Evolutionary conservation across 2,329 filamentous ascomycete species (phyloP).

Genomic region (Aspergillus fijiensis): DNA sequence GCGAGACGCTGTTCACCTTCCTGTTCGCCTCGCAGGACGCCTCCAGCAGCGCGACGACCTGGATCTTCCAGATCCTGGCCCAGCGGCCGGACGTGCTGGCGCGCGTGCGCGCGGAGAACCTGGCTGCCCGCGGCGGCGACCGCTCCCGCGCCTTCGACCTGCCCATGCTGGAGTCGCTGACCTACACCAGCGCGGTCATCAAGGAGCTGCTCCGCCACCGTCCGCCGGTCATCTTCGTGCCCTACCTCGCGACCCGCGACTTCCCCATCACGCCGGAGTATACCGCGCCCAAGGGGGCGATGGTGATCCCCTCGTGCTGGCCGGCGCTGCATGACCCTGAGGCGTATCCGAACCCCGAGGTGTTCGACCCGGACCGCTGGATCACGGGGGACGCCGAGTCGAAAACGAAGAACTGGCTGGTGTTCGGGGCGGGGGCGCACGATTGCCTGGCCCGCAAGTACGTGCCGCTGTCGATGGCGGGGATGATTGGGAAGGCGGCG

Average conservation of each 20-base stretch:
- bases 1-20: slow-evolving; percentile 54
- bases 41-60: slow-evolving; percentile 54
- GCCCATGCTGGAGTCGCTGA: slow-evolving; percentile 50
- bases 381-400: slow-evolving; percentile 52
- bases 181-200: slow-evolving; percentile 54
- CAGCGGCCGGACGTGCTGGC: slow-evolving; percentile 52
- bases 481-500: slow-evolving; percentile 55
- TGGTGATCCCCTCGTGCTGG: slow-evolving; percentile 52
- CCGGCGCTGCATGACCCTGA: slow-evolving; percentile 53
- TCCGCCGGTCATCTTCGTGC: slow-evolving; percentile 57
- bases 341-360: slow-evolving; percentile 49
- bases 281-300: slow-evolving; percentile 47
- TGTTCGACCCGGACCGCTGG: slow-evolving; percentile 55
- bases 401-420: slow-evolving; percentile 56
- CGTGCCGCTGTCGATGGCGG: slow-evolving; percentile 52
- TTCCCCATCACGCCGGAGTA: slow-evolving; percentile 52
- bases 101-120: slow-evolving; percentile 50
- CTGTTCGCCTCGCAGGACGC: slow-evolving; percentile 57
- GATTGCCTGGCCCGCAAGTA: slow-evolving; percentile 53
- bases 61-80: slow-evolving; percentile 54
- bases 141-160: slow-evolving; percentile 44
- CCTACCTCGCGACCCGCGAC: slow-evolving; percentile 50
- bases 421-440: slow-evolving; percentile 54
- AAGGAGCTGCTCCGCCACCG: slow-evolving; percentile 55
- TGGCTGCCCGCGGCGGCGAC: slow-evolving; percentile 47